These are phyloP conservation scores for Flueggea neowawraea DNA, from an alignment of 441 rosid genomes.

Conservation along the genomic window DNA sequence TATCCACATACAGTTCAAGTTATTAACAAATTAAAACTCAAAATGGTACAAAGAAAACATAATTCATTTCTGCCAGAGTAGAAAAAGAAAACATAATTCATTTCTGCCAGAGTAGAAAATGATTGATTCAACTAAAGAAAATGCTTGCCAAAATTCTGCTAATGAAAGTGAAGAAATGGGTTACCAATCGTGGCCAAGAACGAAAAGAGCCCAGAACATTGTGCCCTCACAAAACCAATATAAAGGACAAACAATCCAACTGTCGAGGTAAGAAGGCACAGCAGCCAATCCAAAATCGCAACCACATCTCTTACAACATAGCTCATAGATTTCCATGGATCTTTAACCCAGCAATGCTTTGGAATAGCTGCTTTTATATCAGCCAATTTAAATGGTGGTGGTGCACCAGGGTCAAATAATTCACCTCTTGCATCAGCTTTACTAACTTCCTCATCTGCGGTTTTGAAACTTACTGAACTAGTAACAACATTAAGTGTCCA, in stretches of 20 bases:
- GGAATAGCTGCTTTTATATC: constrained; percentile 87
- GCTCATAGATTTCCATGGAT: constrained; percentile 86
- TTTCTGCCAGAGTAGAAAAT: not conserved
- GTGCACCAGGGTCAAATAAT: constrained; percentile 57
- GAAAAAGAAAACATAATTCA: not conserved
- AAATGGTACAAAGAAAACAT: no score
- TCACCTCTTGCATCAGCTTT: constrained; percentile 13
- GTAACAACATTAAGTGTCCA: no score
- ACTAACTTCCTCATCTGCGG: constrained; percentile 9
- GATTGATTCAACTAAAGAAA: not conserved
- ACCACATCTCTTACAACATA: constrained; percentile 75
- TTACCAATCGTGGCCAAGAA: constrained; percentile 97
- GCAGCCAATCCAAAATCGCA: constrained; percentile 65
- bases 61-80: not conserved
- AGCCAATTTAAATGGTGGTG: constrained; percentile 73
- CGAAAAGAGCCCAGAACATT: constrained; percentile 97
- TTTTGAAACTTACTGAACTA: not conserved
- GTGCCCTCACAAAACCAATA: constrained; percentile 93
- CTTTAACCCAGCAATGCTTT: constrained; percentile 91
- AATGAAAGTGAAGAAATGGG: not conserved
- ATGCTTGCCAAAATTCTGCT: not conserved
- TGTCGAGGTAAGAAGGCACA: constrained; percentile 55
- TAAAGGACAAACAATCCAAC: constrained; percentile 84
- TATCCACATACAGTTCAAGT: no score
- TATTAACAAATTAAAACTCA: not conserved